Conservation (phyloP, 768 basidiomycete genomes). For the Hypholoma fasciculare region DNA sequence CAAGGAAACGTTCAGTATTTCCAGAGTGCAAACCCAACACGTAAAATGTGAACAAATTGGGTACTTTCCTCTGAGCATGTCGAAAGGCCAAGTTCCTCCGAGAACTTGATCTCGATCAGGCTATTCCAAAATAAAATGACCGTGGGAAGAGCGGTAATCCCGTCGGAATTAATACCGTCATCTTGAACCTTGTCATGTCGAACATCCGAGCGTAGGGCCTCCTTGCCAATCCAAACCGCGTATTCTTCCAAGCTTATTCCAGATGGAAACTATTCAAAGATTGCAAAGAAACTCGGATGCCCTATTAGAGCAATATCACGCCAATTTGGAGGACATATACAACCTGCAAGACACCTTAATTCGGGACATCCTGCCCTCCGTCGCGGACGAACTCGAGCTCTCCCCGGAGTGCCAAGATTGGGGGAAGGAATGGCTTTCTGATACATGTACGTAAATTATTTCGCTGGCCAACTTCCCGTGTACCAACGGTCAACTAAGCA, state of each 20-base stretch:
- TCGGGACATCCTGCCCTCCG: constrained; percentile 57
- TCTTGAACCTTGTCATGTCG: constrained; percentile 8
- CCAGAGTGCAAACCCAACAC: too few species aligned
- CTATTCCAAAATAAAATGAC: constrained; percentile 6
- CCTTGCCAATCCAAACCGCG: not conserved
- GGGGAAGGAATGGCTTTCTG: constrained; percentile 63
- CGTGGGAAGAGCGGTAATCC: constrained; percentile 16
- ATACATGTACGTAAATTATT: constrained; percentile 52
- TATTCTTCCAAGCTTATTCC: not conserved
- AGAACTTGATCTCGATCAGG: not conserved
- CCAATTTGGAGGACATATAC: constrained; percentile 45
- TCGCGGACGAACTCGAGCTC: constrained; percentile 58
- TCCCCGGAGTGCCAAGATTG: constrained; percentile 44
- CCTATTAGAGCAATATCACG: constrained; percentile 50
- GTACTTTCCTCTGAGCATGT: not conserved
- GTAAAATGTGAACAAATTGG: too few species aligned
- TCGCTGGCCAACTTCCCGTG: constrained; percentile 9
- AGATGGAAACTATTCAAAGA: constrained; percentile 39
- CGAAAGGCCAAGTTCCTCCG: not conserved
- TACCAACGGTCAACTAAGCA: constrained; percentile 33
- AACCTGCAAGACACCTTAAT: constrained; percentile 52
- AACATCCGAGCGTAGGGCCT: constrained; percentile 1
- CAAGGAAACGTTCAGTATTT: too few species aligned
- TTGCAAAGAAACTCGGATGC: constrained; percentile 46
- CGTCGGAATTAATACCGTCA: constrained; percentile 4